phyloP scores from a whole-genome alignment of 306 rosid species.

The Sphenostylis stenocarpa region DNA sequence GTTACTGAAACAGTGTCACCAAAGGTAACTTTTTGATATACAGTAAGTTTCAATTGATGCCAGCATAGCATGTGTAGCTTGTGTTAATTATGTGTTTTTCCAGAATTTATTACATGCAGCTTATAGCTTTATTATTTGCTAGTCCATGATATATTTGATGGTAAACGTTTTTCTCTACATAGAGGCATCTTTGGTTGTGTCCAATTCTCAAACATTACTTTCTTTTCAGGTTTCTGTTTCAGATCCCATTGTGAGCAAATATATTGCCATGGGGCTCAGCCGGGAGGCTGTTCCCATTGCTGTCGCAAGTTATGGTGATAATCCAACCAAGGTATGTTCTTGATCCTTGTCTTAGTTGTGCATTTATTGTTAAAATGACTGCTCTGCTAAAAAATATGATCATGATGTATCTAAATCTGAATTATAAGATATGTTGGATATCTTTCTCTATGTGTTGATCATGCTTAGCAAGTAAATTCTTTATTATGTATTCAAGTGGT shows the following conservation, averaged over 20 bases:
- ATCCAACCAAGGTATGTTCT: conserved; percentile 62
- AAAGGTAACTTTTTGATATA: conserved; percentile 41
- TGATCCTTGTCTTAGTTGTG: neutral
- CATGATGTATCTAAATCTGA: neutral
- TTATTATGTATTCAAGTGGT: neutral
- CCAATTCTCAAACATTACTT: neutral
- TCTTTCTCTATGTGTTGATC: neutral
- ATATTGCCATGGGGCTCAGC: conserved; percentile 62
- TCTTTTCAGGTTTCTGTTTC: conserved; percentile 48
- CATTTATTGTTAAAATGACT: neutral
- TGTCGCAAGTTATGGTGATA: conserved; percentile 69
- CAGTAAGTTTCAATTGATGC: neutral
- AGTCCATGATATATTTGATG: neutral
- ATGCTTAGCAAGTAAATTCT: neutral
- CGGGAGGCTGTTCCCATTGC: conserved; percentile 67
- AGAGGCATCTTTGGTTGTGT: neutral
- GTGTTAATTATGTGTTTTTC: neutral
- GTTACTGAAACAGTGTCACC: conserved; percentile 38
- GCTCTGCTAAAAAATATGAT: neutral
- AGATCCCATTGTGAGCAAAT: conserved; percentile 61
- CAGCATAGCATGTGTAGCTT: neutral
- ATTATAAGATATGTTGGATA: neutral
- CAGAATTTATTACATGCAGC: neutral
- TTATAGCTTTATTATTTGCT: neutral
- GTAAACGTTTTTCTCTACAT: neutral